Evolutionary conservation across 495 filamentous ascomycete species (phyloP), one percentile per base, ranked within the genome.

Genomic region (Podospora pseudoanserina): DNA sequence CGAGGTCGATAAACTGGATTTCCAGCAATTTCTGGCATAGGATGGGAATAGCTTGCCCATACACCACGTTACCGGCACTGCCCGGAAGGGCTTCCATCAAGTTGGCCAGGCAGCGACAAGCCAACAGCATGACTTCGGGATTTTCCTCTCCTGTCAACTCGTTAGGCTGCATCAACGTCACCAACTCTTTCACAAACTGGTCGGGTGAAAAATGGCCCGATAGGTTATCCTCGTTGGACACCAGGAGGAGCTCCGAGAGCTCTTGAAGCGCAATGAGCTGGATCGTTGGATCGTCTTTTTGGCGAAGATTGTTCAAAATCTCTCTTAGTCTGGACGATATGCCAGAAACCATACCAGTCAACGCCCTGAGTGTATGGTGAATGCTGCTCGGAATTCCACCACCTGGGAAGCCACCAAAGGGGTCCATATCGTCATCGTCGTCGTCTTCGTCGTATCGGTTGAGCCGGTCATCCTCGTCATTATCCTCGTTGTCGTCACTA

Each of bases 71-170:
- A 18, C 93, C 92, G 27, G 93, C 94, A 63, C 95, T 94, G 19
- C 92, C 88, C 26, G 95, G 93, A 26, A 98, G 81, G 32, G 96
- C 96, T 76, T 99, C 96, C 94, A 99, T 99, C 34, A 99, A 78
- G 72, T 99, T 97, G 61, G 96, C 96, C 60, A 99, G 88, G 77
- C 92, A 98, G 60, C 96, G 91, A 77, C 96, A 98, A 4, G 96
- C 96, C 67, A 97, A 86, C 2, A 98, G 89, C 94, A 97, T 97
- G 71, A 97, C 97, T 78, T 99, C 94, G 4, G 94, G 91, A 74
- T 97, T 97, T 76, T 96, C 93, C 71, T 94, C 92, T 20, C 92
- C 93, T 63, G 87, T 86, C 59, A 89, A 86, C 30, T 94, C 90
- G 75, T 88, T 89, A 0, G 94, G 92, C 70, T 96, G 90, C 95